Evolutionary conservation across 768 basidiomycete genomes (phyloP).

Genomic region (Xerocomus potaroensis): DNA sequence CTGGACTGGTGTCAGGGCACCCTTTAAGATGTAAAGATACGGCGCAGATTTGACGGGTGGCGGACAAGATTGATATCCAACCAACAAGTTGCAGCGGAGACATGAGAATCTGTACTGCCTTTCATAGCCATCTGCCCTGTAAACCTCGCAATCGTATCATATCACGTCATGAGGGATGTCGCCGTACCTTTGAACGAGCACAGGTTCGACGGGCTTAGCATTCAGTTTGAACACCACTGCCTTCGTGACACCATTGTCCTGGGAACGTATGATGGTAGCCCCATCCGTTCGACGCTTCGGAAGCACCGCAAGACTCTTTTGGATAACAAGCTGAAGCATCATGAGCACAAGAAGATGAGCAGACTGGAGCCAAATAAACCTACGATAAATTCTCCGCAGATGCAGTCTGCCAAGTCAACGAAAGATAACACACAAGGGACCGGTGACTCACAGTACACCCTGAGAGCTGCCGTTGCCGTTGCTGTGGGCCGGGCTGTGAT

Average conservation of each 20-base stretch:
- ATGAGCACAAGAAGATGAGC: constrained; percentile 1
- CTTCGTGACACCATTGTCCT: constrained; percentile 52
- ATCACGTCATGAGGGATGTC: constrained; percentile 10
- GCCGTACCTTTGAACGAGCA: constrained; percentile 74
- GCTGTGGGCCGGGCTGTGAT: constrained; percentile 68
- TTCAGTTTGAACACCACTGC: constrained; percentile 86
- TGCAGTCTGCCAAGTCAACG: constrained; percentile 54
- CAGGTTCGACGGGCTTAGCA: constrained; percentile 60
- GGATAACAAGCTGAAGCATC: constrained; percentile 65
- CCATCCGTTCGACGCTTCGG: constrained; percentile 75
- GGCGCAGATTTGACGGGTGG: constrained; percentile 74
- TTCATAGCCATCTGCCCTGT: constrained; percentile 66
- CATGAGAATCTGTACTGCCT: constrained; percentile 65
- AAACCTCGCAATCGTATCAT: constrained; percentile 12
- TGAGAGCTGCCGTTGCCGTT: constrained; percentile 71
- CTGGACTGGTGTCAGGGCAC: constrained; percentile 84
- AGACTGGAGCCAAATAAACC: constrained; percentile 26
- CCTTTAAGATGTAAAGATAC: constrained; percentile 75
- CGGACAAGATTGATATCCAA: constrained; percentile 72
- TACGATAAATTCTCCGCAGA: constrained; percentile 86
- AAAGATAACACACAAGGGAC: constrained; percentile 3
- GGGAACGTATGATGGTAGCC: constrained; percentile 73
- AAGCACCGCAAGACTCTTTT: constrained; percentile 63
- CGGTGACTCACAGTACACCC: constrained; percentile 68
- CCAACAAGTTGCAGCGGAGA: constrained; percentile 45